Conservation (phyloP, 148 eudicot species). For the Silene latifolia region DNA sequence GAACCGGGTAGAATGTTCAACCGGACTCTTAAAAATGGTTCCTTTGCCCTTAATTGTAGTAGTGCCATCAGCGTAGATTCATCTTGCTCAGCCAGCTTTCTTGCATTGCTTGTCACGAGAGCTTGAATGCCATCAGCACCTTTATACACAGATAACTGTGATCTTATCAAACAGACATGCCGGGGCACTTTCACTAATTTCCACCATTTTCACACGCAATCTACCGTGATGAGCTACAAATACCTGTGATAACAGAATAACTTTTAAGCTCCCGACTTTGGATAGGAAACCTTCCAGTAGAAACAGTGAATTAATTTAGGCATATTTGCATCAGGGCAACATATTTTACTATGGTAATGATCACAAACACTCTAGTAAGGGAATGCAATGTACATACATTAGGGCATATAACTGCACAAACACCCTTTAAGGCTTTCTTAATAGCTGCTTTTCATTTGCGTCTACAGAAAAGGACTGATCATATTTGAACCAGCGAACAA, state of each 20-base stretch:
- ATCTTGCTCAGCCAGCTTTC: constrained; percentile 73
- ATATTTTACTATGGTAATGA: too few species aligned
- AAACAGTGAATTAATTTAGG: neutral
- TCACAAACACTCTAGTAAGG: too few species aligned
- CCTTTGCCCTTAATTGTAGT: too few species aligned
- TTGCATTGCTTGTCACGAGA: constrained; percentile 64
- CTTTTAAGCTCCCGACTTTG: constrained; percentile 53
- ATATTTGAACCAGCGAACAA: neutral
- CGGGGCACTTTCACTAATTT: neutral
- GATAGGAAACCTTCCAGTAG: constrained; percentile 76
- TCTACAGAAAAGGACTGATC: constrained; percentile 69
- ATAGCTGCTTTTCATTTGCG: constrained; percentile 45
- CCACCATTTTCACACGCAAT: neutral
- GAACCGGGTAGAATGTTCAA: too few species aligned
- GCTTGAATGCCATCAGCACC: constrained; percentile 74
- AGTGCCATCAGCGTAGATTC: constrained; percentile 55
- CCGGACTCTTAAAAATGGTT: too few species aligned
- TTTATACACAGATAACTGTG: constrained; percentile 91
- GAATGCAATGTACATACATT: constrained; percentile 41
- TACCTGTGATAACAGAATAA: constrained; percentile 86
- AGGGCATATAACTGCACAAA: constrained; percentile 74
- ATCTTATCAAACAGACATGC: constrained; percentile 44
- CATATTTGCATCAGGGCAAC: neutral
- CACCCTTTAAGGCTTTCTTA: constrained; percentile 75
- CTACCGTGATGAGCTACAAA: constrained; percentile 7